A percentile compares a stretch with the other conserved stretches of the same genome.
phyloP scores from a whole-genome alignment of 345 rosid genomes.

The Euphorbia tirucalli region DNA sequence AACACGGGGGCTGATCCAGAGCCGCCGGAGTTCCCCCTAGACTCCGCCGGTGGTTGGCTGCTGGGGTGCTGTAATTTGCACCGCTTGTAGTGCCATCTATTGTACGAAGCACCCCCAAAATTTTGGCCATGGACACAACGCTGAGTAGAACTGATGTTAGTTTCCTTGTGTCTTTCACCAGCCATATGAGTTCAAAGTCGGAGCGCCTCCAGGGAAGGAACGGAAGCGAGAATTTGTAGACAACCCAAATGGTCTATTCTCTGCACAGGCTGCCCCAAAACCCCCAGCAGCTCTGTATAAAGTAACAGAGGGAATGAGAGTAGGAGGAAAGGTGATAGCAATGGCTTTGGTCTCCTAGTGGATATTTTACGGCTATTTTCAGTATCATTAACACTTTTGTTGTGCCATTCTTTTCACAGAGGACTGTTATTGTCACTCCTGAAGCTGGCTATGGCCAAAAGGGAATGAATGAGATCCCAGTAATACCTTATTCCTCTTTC shows the following conservation, averaged over 20 bases:
- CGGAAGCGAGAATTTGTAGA: constrained; percentile 85
- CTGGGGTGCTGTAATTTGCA: too few relatives aligned
- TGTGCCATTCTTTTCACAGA: constrained; percentile 39
- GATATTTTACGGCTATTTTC: too few relatives aligned
- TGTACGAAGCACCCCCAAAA: too few relatives aligned
- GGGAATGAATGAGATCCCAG: constrained; percentile 95
- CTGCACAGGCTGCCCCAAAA: constrained; percentile 97
- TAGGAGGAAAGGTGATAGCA: constrained; percentile 75
- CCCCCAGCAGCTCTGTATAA: constrained; percentile 91
- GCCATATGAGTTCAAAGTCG: constrained; percentile 90
- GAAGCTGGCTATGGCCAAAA: constrained; percentile 74
- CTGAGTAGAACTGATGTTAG: too few relatives aligned
- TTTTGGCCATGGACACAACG: too few relatives aligned
- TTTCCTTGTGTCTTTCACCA: constrained; percentile 25
- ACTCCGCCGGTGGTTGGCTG: too few relatives aligned
- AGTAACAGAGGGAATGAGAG: constrained; percentile 76
- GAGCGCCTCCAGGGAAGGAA: constrained; percentile 82
- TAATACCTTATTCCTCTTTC: constrained; percentile 24
- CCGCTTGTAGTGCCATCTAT: too few relatives aligned
- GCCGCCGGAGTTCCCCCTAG: too few relatives aligned
- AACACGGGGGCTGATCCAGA: too few relatives aligned
- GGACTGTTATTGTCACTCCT: constrained; percentile 83
- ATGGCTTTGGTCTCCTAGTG: not conserved
- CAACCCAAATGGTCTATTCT: constrained; percentile 87
- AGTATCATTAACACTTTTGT: not conserved